Evolutionary conservation across 2,329 filamentous ascomycete species (phyloP), one percentile per base, ranked within the genome.

Genomic region (Rhynchosporium secalis): DNA sequence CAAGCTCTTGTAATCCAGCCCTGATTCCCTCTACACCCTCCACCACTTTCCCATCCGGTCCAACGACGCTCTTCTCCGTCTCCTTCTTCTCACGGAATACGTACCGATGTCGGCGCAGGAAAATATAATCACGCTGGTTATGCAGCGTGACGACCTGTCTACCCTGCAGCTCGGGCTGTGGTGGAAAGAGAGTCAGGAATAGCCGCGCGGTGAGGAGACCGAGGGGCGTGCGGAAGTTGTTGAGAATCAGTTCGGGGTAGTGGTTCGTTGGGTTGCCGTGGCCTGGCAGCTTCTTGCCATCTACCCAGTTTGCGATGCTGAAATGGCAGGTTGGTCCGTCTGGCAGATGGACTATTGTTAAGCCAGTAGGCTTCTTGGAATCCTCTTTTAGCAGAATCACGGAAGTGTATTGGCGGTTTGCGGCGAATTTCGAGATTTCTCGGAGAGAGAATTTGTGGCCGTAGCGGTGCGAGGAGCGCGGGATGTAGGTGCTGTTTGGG

Each of bases 71-170:
- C 80, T 96, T 97, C 78, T 98, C 95, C 0, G 88, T 92, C 61
- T 86, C 81, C 10, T 89, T 83, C 79, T 95, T 96, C 63, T 98
- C 92, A 13, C 95, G 85, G 78, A 99, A 97, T 1, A 96, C 84
- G 73, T 99, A 99, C 52, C 95, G 83, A 76, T 98, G 93, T 43
- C 93, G 82, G 4, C 95, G 83, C 57, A 98, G 83, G 75, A 99
- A 99, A 70, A 98, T 95, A 76, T 94, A 98, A 76, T 98, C 94
- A 66, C 94, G 88, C 79, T 96, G 93, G 71, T 97, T 97, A 76
- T 97, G 92, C 58, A 97, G 78, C 0, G 94, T 97, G 8, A 97
- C 86, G 1, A 97, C 93, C 72, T 97, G 93, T 29, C 94, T 82
- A 4, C 94, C 94, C 68, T 89, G 83, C 5, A 98, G 80, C 71